A percentile compares a stretch with the other conserved stretches of the same genome.
Evolutionary conservation across 2,329 filamentous ascomycete genomes (phyloP).

Genomic region (Zymoseptoria pseudotritici): DNA sequence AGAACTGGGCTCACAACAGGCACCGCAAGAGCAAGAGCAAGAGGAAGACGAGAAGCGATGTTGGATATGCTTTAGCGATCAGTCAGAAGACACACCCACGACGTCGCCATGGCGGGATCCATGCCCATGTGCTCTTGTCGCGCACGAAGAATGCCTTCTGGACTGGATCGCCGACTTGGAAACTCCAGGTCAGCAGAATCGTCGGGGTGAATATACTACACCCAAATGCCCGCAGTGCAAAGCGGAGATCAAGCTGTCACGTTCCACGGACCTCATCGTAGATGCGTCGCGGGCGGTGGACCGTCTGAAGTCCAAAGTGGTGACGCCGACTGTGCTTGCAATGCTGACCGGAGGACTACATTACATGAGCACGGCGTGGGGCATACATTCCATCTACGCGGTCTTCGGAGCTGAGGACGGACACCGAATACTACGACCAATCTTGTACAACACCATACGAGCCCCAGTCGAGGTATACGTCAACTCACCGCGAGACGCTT

Average conservation of each 20-base stretch:
- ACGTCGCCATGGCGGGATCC: constrained; percentile 72
- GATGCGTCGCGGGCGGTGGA: constrained; percentile 56
- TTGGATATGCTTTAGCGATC: constrained; percentile 63
- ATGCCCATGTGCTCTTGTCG: constrained; percentile 82
- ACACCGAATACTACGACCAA: constrained; percentile 44
- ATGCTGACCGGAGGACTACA: constrained; percentile 35
- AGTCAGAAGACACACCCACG: constrained; percentile 55
- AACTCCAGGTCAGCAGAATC: constrained; percentile 46
- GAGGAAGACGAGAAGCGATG: constrained; percentile 46
- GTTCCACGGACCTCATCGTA: constrained; percentile 67
- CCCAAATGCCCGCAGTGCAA: constrained; percentile 89
- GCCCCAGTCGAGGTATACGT: constrained; percentile 20
- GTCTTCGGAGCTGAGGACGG: constrained; percentile 60
- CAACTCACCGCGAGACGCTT: constrained; percentile 9
- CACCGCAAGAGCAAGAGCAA: constrained; percentile 2
- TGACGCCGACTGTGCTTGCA: constrained; percentile 58
- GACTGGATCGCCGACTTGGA: constrained; percentile 93
- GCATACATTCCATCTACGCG: constrained; percentile 55
- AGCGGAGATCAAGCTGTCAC: constrained; percentile 65
- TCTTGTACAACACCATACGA: constrained; percentile 18
- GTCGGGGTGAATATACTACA: constrained; percentile 46
- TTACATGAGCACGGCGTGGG: constrained; percentile 36
- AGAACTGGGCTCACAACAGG: constrained; percentile 6
- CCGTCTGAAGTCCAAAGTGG: constrained; percentile 49
- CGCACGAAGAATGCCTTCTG: constrained; percentile 82